These are phyloP conservation scores for Cordyceps militaris DNA, from an alignment of 2,329 filamentous ascomycete genomes.

Conservation along the genomic window DNA sequence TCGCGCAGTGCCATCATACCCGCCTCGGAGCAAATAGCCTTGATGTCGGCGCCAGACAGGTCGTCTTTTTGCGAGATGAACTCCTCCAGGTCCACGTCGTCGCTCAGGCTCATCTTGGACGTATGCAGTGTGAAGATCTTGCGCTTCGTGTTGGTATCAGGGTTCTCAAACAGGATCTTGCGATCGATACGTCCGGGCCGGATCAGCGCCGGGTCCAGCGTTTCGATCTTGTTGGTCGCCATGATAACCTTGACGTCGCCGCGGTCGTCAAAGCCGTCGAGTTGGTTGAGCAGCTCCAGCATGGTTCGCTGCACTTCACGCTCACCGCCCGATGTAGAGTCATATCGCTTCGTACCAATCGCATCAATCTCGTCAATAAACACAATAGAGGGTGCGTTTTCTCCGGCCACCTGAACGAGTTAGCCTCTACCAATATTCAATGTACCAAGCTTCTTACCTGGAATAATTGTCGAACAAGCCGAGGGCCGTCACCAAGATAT, in stretches of 20 bases:
- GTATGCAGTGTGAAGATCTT: conserved; percentile 99
- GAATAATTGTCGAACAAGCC: conserved; percentile 93
- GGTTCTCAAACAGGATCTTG: conserved; percentile 75
- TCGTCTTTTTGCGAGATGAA: conserved; percentile 99
- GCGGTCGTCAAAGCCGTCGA: conserved; percentile 97
- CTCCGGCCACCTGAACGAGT: conserved; percentile 65
- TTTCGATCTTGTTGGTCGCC: conserved; percentile 99
- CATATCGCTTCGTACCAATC: conserved; percentile 97
- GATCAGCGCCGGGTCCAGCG: conserved; percentile 90
- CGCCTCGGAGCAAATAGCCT: conserved; percentile 96
- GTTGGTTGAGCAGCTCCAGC: conserved; percentile 95
- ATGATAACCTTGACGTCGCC: conserved; percentile 99
- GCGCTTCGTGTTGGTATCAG: conserved; percentile 78
- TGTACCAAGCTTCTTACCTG: conserved; percentile 43
- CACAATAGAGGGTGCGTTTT: conserved; percentile 93
- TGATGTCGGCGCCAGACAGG: conserved; percentile 93
- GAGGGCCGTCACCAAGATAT: conserved; percentile 91
- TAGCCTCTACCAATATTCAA: neutral
- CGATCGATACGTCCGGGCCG: conserved; percentile 96
- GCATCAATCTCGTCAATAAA: conserved; percentile 99
- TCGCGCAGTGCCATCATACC: conserved; percentile 91
- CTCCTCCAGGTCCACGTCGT: conserved; percentile 97
- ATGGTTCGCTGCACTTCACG: conserved; percentile 97
- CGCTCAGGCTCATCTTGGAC: conserved; percentile 94
- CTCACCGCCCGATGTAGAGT: conserved; percentile 93